Evolutionary conservation across 169 alveolate species (phyloP), one percentile per base, ranked within the genome.

Genomic region (Toxoplasma gondii): DNA sequence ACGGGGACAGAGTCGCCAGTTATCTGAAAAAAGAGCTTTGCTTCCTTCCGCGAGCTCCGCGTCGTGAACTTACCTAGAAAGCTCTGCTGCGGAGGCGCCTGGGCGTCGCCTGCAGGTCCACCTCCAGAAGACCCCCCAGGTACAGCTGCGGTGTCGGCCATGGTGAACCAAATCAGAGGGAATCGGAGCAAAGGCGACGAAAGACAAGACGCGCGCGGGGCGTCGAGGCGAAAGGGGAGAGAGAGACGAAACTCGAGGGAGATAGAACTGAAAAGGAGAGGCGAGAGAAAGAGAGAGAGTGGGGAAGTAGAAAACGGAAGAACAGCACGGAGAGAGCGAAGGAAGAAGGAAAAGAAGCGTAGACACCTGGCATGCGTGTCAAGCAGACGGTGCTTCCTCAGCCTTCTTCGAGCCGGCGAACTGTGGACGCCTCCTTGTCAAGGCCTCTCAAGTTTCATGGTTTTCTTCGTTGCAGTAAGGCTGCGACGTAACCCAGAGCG

Each of bases 71-170:
- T n/a, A 74, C 84, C 44, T 4, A 74, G 84, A 44, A 74, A 74
- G 84, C 49, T 34, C 84, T 74, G 84, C 43, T 74, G 82, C 82
- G 12, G 84, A 16, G 39, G 84, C 38, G 84, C 49, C 84, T 74
- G 84, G 45, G 39, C 24, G 31, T 74, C 27, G 24, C 44, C 49
- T 1, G 39, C 84, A 7, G 45, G 45, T 22, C 49, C 44, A 1
- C 27, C 84, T 16, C 39, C 84, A 19, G 45, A 29, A n/a, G 34
- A 4, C 10, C 31, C 81, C 41, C 41, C 81, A 69, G 81, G 81
- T 5, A 29, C 49, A 17, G 84, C 44, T 44, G 84, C 84, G 2
- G 84, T 44, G 45, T 31, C 84, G 22, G 74, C 74, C 74, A 64
- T 64, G 31, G n/a, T 1, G 81, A 24, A 69, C n/a, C 1, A 34